A percentile compares a stretch with the other conserved stretches of the same genome.
Conservation (phyloP, 2,329 filamentous ascomycete species). For the Penicillium hesseltinei region DNA sequence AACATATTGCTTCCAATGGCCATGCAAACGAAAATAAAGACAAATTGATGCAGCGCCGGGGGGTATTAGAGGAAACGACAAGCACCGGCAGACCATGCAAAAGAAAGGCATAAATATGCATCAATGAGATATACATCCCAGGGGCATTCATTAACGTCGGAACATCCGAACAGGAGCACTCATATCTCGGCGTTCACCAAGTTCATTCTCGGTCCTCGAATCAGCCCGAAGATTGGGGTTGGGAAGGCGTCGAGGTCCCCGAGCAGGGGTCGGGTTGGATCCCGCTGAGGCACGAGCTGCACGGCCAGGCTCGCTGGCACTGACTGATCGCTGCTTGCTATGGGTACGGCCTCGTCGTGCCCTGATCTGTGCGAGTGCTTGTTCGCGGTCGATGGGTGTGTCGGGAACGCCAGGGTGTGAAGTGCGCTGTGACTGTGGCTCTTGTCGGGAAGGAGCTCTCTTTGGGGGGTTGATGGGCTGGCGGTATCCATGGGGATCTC, state of each 20-base stretch:
- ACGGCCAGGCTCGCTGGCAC: conserved; percentile 37
- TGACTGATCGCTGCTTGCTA: conserved; percentile 43
- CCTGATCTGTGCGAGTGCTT: conserved; percentile 50
- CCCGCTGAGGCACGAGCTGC: conserved; percentile 27
- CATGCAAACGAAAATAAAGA: conserved; percentile 15
- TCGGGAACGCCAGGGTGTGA: conserved; percentile 34
- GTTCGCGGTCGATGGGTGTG: conserved; percentile 48
- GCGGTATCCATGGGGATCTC: conserved; percentile 13
- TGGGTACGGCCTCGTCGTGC: conserved; percentile 48
- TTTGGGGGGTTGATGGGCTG: conserved; percentile 24
- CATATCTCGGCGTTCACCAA: conserved; percentile 36
- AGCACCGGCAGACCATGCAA: conserved; percentile 17
- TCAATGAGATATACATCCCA: not conserved
- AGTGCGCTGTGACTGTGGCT: conserved; percentile 19
- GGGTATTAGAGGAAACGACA: conserved; percentile 28
- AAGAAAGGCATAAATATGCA: conserved; percentile 11
- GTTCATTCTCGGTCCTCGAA: conserved; percentile 28
- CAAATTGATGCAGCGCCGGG: conserved; percentile 25
- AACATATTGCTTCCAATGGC: conserved; percentile 7
- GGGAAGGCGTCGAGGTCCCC: conserved; percentile 34
- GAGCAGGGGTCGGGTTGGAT: conserved; percentile 26
- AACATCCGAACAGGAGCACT: conserved; percentile 40
- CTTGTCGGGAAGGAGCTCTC: conserved; percentile 36
- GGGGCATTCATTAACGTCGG: conserved; percentile 21
- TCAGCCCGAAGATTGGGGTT: conserved; percentile 35